A percentile compares a stretch with the other conserved stretches of the same genome.
Evolutionary conservation across 768 basidiomycete genomes (phyloP).

Genomic region (Cubamyces sp.): DNA sequence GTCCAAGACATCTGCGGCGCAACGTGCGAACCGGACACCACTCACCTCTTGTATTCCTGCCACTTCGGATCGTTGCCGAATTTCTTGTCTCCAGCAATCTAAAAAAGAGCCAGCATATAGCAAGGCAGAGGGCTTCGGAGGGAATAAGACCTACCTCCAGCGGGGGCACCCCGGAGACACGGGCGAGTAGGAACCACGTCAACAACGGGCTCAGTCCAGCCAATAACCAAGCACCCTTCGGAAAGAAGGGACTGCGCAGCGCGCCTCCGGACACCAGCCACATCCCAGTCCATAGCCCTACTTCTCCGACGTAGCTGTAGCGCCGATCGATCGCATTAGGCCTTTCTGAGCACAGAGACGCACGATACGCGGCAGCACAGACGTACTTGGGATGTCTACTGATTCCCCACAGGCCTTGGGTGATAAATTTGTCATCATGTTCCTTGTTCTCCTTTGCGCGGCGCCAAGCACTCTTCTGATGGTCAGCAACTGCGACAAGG

Average conservation of each 20-base stretch:
- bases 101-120: neutral
- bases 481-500: slow-evolving; percentile 49
- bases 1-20: too few relatives aligned
- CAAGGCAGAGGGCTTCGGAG: neutral
- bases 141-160: slow-evolving; percentile 49
- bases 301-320: slow-evolving; percentile 72
- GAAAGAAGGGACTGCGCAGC: slow-evolving; percentile 50
- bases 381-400: slow-evolving; percentile 75
- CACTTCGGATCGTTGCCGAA: slow-evolving; percentile 58
- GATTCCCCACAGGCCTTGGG: slow-evolving; percentile 65
- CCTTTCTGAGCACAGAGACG: neutral
- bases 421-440: slow-evolving; percentile 74
- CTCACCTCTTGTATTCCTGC: slow-evolving; percentile 61
- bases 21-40: slow-evolving; percentile 4
- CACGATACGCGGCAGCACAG: neutral
- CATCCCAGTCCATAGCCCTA: slow-evolving; percentile 70
- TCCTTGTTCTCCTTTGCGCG: slow-evolving; percentile 58
- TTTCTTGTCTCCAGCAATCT: slow-evolving; percentile 55
- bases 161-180: slow-evolving; percentile 73
- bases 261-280: slow-evolving; percentile 58
- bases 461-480: slow-evolving; percentile 69
- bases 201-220: slow-evolving; percentile 64
- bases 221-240: slow-evolving; percentile 45
- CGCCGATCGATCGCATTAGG: slow-evolving; percentile 19
- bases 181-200: slow-evolving; percentile 62